Evolutionary conservation across 495 filamentous ascomycete species (phyloP), one percentile per base, ranked within the genome.

Genomic region (Penicillium pancosmium): DNA sequence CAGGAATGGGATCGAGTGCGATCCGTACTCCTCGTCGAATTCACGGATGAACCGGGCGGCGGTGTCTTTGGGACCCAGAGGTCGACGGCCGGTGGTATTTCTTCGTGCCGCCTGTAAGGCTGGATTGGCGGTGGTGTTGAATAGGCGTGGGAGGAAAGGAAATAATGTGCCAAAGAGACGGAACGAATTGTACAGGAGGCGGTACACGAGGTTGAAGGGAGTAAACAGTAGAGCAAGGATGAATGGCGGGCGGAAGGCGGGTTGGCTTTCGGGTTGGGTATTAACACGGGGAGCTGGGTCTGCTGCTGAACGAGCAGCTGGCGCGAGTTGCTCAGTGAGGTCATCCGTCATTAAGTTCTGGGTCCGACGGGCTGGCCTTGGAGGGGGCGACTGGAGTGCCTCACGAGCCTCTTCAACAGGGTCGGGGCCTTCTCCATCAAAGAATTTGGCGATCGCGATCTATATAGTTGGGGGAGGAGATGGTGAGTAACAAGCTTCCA

Each of bases 391-490:
- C 44, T 78, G 68, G 34, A 83, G 61, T 27, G 86, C 82, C 36
- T 87, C 83, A 52, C 87, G 78, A 57, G 90, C 88, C 75, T 91
- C 90, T 62, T 91, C 91, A 6, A 93, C 78, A 5, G 85, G 88
- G 68, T 96, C 91, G 36, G 90, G 84, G 5, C 88, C 85, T 74
- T 98, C 95, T 51, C 95, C 94, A 70, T 98, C 94, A 69, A 97
- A 98, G 84, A 98, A 98, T 67, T 93, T 93, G 50, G 94, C 83
- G 51, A 98, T 90, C 34, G 94, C 94, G 60, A 98, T 95, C 89
- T 98, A 23, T 23, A 23, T 23, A 69, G 11, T 18, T 23, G 43
- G 55, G 41, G 46, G 35, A 44, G 41, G n/a, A 9, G 41, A 44
- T 16, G 15, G 16, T 44, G 2, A 44, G 41, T 19, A 6, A 44